Evolutionary conservation across 2,329 filamentous ascomycete species (phyloP).

Genomic region (Aspergillus pseudotamarii): DNA sequence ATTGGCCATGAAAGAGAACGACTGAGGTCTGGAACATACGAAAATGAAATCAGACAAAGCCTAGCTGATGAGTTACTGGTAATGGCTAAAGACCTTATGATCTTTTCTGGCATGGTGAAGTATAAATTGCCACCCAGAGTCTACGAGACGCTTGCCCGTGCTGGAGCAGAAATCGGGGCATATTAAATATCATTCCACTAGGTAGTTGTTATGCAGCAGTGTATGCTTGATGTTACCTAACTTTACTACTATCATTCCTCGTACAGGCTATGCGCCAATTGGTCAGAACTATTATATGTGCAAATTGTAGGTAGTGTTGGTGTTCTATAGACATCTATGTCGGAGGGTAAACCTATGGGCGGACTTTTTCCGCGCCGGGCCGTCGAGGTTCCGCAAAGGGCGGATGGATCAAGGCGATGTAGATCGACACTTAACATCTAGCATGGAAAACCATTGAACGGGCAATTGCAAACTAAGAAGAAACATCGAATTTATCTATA

Average conservation of each 20-base stretch:
- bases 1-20: slow-evolving; percentile 77
- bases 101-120: slow-evolving; percentile 88
- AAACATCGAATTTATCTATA: neutral
- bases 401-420: neutral
- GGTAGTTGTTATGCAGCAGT: neutral
- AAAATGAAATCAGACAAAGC: slow-evolving; percentile 50
- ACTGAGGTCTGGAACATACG: slow-evolving; percentile 71
- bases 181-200: slow-evolving; percentile 28
- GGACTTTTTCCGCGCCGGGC: neutral
- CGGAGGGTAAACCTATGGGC: neutral
- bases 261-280: neutral
- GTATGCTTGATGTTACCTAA: neutral
- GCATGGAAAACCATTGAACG: neutral
- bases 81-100: slow-evolving; percentile 86
- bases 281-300: neutral
- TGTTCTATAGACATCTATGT: neutral
- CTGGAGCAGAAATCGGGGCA: slow-evolving; percentile 66
- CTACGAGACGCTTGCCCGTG: slow-evolving; percentile 84
- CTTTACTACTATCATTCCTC: neutral
- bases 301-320: neutral
- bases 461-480: neutral
- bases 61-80: slow-evolving; percentile 72
- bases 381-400: neutral
- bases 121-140: slow-evolving; percentile 86
- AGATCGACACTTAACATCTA: neutral